These are phyloP conservation scores for Boletus eberwhitei DNA, from an alignment of 768 basidiomycete genomes.

Conservation along the genomic window DNA sequence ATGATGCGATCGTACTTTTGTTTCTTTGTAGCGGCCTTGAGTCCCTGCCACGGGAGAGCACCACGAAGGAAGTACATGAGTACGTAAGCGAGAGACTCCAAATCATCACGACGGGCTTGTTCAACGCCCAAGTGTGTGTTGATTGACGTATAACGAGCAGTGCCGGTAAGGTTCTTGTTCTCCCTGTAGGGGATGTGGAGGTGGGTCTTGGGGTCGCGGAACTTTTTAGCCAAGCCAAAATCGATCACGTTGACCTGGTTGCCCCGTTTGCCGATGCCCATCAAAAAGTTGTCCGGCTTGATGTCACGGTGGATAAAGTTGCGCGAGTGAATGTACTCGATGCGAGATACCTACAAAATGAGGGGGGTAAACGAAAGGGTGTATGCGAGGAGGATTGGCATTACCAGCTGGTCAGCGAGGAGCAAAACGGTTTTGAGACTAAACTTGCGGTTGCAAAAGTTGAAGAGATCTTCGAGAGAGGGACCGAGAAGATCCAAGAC, in stretches of 20 bases:
- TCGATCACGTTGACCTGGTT: conserved; percentile 99
- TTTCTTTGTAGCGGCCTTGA: conserved; percentile 99
- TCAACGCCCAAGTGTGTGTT: conserved; percentile 99
- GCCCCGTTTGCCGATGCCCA: conserved; percentile 99
- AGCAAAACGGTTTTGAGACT: conserved; percentile 94
- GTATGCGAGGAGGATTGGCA: accelerated
- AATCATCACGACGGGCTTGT: conserved; percentile 95
- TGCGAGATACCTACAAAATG: conserved; percentile 80
- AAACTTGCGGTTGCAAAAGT: conserved; percentile 97
- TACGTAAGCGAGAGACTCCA: conserved; percentile 97
- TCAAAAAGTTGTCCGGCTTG: conserved; percentile 99
- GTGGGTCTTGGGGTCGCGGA: conserved; percentile 99
- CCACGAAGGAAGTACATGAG: conserved; percentile 99
- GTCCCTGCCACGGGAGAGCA: conserved; percentile 96
- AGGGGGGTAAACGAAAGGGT: conserved; percentile 39
- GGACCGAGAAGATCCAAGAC: conserved; percentile 95
- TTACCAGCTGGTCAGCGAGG: conserved; percentile 92
- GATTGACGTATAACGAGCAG: conserved; percentile 98
- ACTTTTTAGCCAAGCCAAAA: conserved; percentile 99
- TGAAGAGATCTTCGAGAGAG: conserved; percentile 88
- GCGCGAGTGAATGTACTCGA: conserved; percentile 99
- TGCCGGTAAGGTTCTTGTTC: conserved; percentile 99
- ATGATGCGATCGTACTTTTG: conserved; percentile 99
- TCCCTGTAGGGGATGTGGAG: conserved; percentile 99
- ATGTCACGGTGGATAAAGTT: conserved; percentile 98